Evolutionary conservation across 306 rosid genomes (phyloP).

Genomic region (Clitoria ternatea): DNA sequence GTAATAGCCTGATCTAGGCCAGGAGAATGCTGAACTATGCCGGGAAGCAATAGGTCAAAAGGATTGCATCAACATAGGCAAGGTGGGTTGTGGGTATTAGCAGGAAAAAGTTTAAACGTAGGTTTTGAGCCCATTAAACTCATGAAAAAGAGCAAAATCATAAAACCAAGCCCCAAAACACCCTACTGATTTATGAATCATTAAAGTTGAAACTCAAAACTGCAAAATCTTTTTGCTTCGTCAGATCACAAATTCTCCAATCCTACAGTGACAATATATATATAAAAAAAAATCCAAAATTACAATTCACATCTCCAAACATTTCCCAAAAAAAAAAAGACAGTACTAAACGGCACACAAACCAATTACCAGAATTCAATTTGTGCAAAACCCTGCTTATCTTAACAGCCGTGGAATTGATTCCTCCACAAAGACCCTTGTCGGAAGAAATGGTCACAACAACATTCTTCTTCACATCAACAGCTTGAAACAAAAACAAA

Average conservation of each 20-base stretch:
- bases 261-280: not conserved
- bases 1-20: too few relatives aligned
- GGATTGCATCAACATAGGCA: not conserved
- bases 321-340: not conserved
- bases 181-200: not conserved
- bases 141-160: not conserved
- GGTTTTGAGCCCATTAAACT: not conserved
- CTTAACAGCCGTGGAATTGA: conserved; percentile 95
- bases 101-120: too few relatives aligned
- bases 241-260: not conserved
- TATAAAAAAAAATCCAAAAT: not conserved
- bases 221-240: not conserved
- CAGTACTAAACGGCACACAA: not conserved
- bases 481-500: conserved; percentile 43
- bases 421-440: conserved; percentile 99
- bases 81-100: too few relatives aligned
- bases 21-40: not conserved
- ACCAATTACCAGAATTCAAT: conserved; percentile 65
- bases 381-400: conserved; percentile 71
- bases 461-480: conserved; percentile 74
- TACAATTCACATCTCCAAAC: not conserved
- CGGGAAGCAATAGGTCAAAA: not conserved
- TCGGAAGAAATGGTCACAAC: conserved; percentile 83
- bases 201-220: not conserved
- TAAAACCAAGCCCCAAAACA: not conserved